These are phyloP conservation scores for Mucor mucedo DNA, from an alignment of 371 early-diverging fungal genomes.

Conservation along the genomic window DNA sequence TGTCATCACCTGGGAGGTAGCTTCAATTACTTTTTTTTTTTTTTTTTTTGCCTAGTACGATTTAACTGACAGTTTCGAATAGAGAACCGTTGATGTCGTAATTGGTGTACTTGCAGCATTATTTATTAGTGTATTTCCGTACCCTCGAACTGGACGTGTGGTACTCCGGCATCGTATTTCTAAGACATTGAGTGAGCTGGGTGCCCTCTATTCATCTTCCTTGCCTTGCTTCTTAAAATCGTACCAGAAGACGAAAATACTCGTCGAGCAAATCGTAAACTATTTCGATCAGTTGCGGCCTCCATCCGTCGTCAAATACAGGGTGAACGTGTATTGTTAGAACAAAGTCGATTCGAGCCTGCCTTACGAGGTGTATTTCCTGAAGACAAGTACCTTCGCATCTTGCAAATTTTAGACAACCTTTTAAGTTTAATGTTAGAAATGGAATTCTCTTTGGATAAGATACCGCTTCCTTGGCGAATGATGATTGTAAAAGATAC, in stretches of 20 bases:
- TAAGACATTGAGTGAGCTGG: conserved; percentile 39
- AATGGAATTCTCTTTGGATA: conserved; percentile 45
- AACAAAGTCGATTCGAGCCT: conserved; percentile 57
- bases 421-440: conserved; percentile 47
- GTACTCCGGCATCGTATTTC: conserved; percentile 50
- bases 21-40: background rate
- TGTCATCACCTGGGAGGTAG: conserved; percentile 41
- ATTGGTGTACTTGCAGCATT: conserved; percentile 47
- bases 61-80: background rate
- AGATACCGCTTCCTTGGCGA: conserved; percentile 40
- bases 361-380: conserved; percentile 53
- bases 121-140: conserved; percentile 45
- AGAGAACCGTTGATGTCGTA: conserved; percentile 41
- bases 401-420: conserved; percentile 48
- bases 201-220: conserved; percentile 45
- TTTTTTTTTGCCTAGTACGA: background rate
- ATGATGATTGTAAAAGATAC: conserved; percentile 38
- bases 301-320: conserved; percentile 46
- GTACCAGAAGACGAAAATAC: conserved; percentile 20
- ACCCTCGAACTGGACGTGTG: conserved; percentile 47
- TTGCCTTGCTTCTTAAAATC: conserved; percentile 41
- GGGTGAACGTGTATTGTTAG: conserved; percentile 44
- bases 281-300: conserved; percentile 41
- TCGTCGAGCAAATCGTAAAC: conserved; percentile 29
- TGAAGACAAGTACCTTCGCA: conserved; percentile 41